Percentiles rank a stretch among this genome's conserved stretches.
Conservation (phyloP, 768 basidiomycete genomes). For the Pleurotus giganteus region DNA sequence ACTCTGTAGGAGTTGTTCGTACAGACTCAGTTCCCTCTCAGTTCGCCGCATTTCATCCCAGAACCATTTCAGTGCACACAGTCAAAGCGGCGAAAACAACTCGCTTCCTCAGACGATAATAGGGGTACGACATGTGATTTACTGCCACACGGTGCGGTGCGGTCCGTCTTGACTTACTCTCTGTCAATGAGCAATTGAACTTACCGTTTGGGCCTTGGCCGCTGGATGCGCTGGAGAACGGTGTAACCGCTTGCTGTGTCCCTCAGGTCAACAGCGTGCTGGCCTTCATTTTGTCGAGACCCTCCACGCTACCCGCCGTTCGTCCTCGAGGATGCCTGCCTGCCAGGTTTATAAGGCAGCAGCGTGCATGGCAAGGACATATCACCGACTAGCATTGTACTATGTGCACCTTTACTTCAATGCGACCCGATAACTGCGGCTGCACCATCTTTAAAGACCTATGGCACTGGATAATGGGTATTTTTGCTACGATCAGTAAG, state of each 20-base stretch:
- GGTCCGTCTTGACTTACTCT: too few species aligned
- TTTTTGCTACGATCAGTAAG: slow-evolving; percentile 5
- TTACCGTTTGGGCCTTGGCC: not conserved
- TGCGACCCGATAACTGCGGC: not conserved
- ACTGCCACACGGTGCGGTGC: too few species aligned
- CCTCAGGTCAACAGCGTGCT: not conserved
- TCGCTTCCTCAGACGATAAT: too few species aligned
- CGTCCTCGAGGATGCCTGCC: slow-evolving; percentile 1
- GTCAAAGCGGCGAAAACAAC: too few species aligned
- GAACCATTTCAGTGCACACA: too few species aligned
- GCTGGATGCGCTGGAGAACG: too few species aligned
- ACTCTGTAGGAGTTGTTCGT: too few species aligned
- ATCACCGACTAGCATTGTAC: not conserved
- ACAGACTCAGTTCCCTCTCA: too few species aligned
- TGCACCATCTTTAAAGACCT: slow-evolving; percentile 6
- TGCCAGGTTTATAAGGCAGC: not conserved
- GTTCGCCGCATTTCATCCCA: too few species aligned
- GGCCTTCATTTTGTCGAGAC: not conserved
- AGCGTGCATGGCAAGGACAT: not conserved
- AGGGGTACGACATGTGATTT: too few species aligned
- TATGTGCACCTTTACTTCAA: not conserved
- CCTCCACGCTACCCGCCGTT: not conserved
- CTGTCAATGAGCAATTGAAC: too few species aligned
- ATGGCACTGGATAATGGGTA: slow-evolving; percentile 4
- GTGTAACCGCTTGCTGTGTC: not conserved